Percentiles rank a stretch among this genome's conserved stretches.
Evolutionary conservation across 192 early-diverging fungal genomes (phyloP).

Genomic region (Geranomyces michiganensis): DNA sequence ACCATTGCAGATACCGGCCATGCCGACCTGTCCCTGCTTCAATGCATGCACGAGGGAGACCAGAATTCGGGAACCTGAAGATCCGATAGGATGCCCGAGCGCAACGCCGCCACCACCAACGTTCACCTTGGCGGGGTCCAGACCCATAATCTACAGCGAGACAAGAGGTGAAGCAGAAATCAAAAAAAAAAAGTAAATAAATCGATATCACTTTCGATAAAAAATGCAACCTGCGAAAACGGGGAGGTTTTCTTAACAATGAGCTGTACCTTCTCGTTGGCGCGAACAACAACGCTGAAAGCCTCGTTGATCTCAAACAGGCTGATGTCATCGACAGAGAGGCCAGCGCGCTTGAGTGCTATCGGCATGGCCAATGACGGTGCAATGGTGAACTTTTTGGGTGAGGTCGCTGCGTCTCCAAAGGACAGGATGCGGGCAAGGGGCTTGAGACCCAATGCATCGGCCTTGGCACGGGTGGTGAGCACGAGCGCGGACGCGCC

Average conservation of each 20-base stretch:
- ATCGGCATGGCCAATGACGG: conserved; percentile 90
- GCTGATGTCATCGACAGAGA: conserved; percentile 81
- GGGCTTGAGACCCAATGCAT: conserved; percentile 78
- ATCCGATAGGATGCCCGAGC: conserved; percentile 92
- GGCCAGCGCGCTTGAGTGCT: conserved; percentile 84
- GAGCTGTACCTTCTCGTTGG: conserved; percentile 89
- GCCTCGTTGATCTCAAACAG: conserved; percentile 98
- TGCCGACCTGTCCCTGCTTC: conserved; percentile 73
- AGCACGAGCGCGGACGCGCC: conserved; percentile 92
- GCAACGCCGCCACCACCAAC: conserved; percentile 92
- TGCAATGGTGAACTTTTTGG: conserved; percentile 95
- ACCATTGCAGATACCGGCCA: conserved; percentile 94
- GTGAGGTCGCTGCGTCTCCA: conserved; percentile 87
- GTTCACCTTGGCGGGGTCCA: conserved; percentile 82
- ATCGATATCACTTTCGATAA: too few relatives aligned
- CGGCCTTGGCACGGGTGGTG: conserved; percentile 74
- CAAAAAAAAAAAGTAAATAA: too few relatives aligned
- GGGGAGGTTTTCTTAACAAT: too few relatives aligned
- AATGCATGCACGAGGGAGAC: conserved; percentile 79
- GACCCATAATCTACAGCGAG: conserved; percentile 70
- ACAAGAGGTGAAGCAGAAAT: too few relatives aligned
- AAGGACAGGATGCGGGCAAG: conserved; percentile 85
- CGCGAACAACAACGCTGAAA: conserved; percentile 88
- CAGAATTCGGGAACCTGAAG: conserved; percentile 87
- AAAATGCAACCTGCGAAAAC: too few relatives aligned